Evolutionary conservation across 2,329 filamentous ascomycete species (phyloP), one percentile per base, ranked within the genome.

Genomic region (Graphilbum sp.): DNA sequence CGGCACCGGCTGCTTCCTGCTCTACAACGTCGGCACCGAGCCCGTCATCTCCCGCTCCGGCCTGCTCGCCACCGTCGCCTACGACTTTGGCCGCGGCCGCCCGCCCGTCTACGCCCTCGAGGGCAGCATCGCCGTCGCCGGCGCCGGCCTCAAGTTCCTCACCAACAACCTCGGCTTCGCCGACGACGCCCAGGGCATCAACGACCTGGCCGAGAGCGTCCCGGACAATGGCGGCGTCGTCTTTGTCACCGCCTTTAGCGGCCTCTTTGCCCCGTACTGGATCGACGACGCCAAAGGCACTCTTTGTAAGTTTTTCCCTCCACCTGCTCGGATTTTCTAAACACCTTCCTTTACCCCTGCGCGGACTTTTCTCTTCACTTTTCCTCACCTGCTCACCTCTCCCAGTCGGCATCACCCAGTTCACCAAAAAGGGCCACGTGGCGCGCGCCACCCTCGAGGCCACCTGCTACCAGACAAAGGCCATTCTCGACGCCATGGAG

Each of bases 241-340:
- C 16, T 77, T 94, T 50, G 86, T 94, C 43, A 93, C 86, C 3
- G 86, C 86, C 2, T 94, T 94, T 54, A 86, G 79, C 55, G 86
- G 86, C 38, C 68, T 94, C 3, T 93, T 93, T 54, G 86, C 86
- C 1, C 86, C 86, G 0, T 93, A 94, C 58, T 94, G 86, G 86
- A 88, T 93, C 44, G 85, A 93, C 53, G 83, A 92, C 58, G 85
- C 85, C 17, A 80, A 86, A 55, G 86, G 86, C 42, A 93, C 86
- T 5, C 74, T 90, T 40, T 87, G 71, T 76, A 62, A 60, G 69
- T 62, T 18, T 34, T n/a, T 37, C 12, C n/a, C 60, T 66, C 60
- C 23, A 34, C 32, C 13, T 16, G 4, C 31, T 9, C 32, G 37
- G 34, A 34, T 16, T 23, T 23, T 11, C 29, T 16, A 16, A 25